These are phyloP conservation scores for Trichoderma pleuroti DNA, from an alignment of 2,329 filamentous ascomycete genomes.

Conservation along the genomic window DNA sequence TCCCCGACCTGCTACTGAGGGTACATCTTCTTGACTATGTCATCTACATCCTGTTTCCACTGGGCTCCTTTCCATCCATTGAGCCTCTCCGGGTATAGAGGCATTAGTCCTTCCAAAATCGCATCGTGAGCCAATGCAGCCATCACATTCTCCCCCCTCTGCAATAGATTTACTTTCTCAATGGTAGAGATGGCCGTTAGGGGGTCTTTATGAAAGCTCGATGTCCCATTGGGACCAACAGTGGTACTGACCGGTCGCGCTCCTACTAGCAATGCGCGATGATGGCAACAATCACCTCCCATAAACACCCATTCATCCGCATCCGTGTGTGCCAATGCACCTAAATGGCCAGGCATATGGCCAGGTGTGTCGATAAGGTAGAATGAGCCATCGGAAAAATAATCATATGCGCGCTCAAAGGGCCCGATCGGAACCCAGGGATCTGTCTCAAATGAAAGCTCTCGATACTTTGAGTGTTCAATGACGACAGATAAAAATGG, in stretches of 20 bases:
- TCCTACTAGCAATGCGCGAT: background rate
- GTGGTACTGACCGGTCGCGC: background rate
- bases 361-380: conserved; percentile 5
- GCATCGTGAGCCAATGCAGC: background rate
- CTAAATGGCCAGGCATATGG: conserved; percentile 2
- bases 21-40: background rate
- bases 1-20: too few relatives aligned
- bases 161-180: background rate
- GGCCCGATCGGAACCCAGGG: conserved; percentile 4
- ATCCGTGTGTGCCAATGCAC: background rate
- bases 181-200: conserved; percentile 1
- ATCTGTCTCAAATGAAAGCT: conserved; percentile 6
- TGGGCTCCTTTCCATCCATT: background rate
- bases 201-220: conserved; percentile 6
- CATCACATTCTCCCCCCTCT: background rate
- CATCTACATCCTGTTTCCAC: background rate
- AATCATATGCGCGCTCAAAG: background rate
- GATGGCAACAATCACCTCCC: conserved; percentile 10
- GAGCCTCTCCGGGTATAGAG: background rate
- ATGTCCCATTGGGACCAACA: background rate
- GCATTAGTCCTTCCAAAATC: background rate
- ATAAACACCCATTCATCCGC: background rate
- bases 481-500: conserved; percentile 1
- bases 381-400: background rate
- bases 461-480: background rate